Evolutionary conservation across 2,329 filamentous ascomycete species (phyloP), one percentile per base, ranked within the genome.

Genomic region (Furcasterigmium sp.): DNA sequence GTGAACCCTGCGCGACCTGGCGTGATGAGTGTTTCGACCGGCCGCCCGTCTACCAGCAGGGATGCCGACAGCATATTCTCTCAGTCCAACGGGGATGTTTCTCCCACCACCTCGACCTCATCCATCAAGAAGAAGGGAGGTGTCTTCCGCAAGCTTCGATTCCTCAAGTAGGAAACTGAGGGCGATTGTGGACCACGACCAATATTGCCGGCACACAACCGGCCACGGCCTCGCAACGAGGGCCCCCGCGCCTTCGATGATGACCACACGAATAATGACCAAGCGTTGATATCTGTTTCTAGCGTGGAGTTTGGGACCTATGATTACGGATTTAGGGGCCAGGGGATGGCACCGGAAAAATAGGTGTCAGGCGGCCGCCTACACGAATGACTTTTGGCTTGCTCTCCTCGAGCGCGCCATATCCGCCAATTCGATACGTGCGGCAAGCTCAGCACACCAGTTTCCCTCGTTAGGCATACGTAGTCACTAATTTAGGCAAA

Each of bases 41-140:
- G 50, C 41, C 45, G 45, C n/a, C 30, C 34, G n/a, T 50, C 34
- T 29, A 39, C 25, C 26, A 44, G 42, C 34, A 70, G 63, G 44
- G 65, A 70, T 37, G 63, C 56, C 19, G 66, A 69, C 47, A 73
- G 69, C 45, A 50, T 68, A 23, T 47, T 51, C 39, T 54, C 51
- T 4, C 52, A 49, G 41, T 51, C 50, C 30, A 53, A 55, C 8
- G 49, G 46, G 14, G 56, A 56, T 26, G 42, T 48, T 8, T 50
- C 48, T 9, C 48, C 48, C 20, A 47, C 46, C 5, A 39, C 39
- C 0, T 50, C 48, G 9, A 35, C 32, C 8, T 35, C 32, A 5
- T 35, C 32, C 15, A 35, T 35, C 15, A 35, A 35, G 32, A 35
- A 32, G 29, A 45, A 37, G 36, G 17, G 17, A 17, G 35, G 45